These are phyloP conservation scores for Pichia nanzhaoensis DNA, from an alignment of 805 yeast genomes.

Conservation along the genomic window DNA sequence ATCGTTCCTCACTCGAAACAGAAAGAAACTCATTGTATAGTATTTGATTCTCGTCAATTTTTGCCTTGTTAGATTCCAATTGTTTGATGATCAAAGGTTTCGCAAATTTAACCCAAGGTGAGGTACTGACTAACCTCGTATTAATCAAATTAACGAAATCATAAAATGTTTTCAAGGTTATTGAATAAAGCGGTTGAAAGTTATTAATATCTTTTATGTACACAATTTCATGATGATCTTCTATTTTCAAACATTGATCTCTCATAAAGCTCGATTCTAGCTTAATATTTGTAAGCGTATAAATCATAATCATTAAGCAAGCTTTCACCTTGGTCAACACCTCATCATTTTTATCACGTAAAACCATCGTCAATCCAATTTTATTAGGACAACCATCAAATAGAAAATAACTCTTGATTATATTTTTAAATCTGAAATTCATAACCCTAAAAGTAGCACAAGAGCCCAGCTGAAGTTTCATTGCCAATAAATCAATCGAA, in stretches of 20 bases:
- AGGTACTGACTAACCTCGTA: constrained; percentile 61
- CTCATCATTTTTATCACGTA: constrained; percentile 73
- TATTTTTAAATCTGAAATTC: constrained; percentile 49
- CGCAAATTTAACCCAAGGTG: constrained; percentile 76
- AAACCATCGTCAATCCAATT: constrained; percentile 75
- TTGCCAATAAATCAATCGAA: constrained; percentile 78
- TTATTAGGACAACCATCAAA: constrained; percentile 69
- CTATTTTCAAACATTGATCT: constrained; percentile 52
- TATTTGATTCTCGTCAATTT: constrained; percentile 19
- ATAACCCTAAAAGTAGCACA: constrained; percentile 70
- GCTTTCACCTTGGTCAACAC: constrained; percentile 62
- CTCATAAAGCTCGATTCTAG: constrained; percentile 71
- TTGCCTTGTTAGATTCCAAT: constrained; percentile 20
- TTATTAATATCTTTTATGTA: constrained; percentile 11
- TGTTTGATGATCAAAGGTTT: constrained; percentile 41
- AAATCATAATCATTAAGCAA: constrained; percentile 72
- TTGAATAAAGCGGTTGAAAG: constrained; percentile 16
- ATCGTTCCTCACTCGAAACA: not conserved
- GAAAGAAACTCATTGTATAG: not conserved
- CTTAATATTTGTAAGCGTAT: constrained; percentile 69
- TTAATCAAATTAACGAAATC: constrained; percentile 30
- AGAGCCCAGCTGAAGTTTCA: constrained; percentile 63
- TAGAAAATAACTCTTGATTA: constrained; percentile 66
- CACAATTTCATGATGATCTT: constrained; percentile 2
- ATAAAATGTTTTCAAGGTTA: constrained; percentile 23